Evolutionary conservation across 257 asterid species (phyloP), one percentile per base, ranked within the genome.

Genomic region (Striga asiatica): DNA sequence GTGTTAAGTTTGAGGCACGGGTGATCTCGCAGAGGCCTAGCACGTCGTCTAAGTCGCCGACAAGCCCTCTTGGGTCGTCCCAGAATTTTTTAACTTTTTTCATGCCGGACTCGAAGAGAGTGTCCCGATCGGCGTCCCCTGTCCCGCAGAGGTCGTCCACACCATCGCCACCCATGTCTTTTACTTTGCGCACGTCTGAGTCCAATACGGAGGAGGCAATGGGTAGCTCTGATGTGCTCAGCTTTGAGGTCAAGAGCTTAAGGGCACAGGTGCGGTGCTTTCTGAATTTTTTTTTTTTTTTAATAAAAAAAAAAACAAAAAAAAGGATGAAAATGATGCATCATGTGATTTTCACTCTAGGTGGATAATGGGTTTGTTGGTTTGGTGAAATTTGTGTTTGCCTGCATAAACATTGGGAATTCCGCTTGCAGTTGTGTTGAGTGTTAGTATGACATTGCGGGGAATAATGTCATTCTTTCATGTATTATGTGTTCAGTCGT

Each of bases 251-350:
- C 62, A 81, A 70, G 70, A 66, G 65, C 66, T 68, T 89, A 43
- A 85, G 66, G 76, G 81, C 77, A 70, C 88, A 83, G 89, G 97
- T 88, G 71, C 56, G 42, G 60, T 42, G n/a, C n/a, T 38, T 53
- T 53, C 41, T 43, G 20, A 39, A 39, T 34, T 34, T 34, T 3
- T 29, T 29, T 29, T 29, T 29, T 29, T n/a, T n/a, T n/a, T n/a
- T n/a, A n/a, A n/a, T n/a, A n/a, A n/a, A n/a, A n/a, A n/a, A n/a
- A n/a, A n/a, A n/a, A n/a, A n/a, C n/a, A n/a, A n/a, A n/a, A n/a
- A n/a, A n/a, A n/a, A n/a, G n/a, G n/a, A n/a, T n/a, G n/a, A n/a
- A n/a, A n/a, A n/a, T n/a, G n/a, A n/a, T n/a, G n/a, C n/a, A n/a
- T n/a, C n/a, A n/a, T n/a, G n/a, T n/a, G n/a, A n/a, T n/a, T n/a